These are phyloP conservation scores for Corchorus olitorius DNA, from an alignment of 345 rosid genomes.

Conservation along the genomic window DNA sequence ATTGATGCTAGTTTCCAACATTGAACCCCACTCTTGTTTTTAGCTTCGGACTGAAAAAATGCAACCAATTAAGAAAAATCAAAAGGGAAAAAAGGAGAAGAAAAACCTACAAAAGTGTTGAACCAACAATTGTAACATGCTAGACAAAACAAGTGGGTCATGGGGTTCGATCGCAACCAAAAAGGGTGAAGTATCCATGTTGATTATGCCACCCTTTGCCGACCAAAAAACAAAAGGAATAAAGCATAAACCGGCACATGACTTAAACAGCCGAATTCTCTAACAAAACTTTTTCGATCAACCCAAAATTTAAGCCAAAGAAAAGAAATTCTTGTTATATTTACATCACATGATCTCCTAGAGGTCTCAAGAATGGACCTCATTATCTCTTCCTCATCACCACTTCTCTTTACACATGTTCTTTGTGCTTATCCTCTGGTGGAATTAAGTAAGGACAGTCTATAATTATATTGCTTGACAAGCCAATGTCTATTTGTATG, in stretches of 20 bases:
- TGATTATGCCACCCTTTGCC: constrained; percentile 24
- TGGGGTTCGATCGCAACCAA: constrained; percentile 17
- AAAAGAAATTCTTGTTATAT: neutral
- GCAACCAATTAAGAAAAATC: neutral
- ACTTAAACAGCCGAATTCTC: constrained; percentile 9
- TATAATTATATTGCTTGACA: neutral
- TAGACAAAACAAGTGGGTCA: constrained; percentile 44
- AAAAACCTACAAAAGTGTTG: neutral
- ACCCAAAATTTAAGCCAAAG: neutral
- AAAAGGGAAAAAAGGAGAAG: neutral
- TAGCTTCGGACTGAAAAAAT: neutral
- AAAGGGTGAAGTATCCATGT: constrained; percentile 22
- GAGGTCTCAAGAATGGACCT: constrained; percentile 11
- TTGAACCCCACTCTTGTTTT: neutral
- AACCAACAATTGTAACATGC: constrained; percentile 7
- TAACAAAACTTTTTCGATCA: neutral
- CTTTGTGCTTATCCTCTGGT: neutral
- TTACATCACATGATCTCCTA: neutral
- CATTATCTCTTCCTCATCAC: neutral
- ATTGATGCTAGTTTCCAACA: neutral
- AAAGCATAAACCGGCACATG: constrained; percentile 39
- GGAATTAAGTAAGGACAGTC: neutral
- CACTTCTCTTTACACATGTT: neutral
- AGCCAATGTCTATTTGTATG: neutral
- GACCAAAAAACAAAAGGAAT: constrained; percentile 43